These are phyloP conservation scores for Cantharellus anzutake DNA, from an alignment of 768 basidiomycete genomes.

Conservation along the genomic window DNA sequence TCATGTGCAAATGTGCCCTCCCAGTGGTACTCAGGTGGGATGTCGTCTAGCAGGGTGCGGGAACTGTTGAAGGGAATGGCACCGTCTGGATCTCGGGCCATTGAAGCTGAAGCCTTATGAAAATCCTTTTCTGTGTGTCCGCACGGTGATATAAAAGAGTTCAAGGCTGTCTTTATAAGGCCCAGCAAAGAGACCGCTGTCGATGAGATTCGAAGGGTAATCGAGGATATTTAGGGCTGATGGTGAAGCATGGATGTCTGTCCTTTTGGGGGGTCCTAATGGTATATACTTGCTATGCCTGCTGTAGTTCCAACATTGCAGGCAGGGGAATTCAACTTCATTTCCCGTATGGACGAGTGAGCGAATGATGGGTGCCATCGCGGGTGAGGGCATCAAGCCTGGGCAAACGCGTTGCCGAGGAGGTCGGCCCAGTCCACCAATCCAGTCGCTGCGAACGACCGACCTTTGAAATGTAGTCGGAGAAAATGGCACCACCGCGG, in stretches of 20 bases:
- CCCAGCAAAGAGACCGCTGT: not conserved
- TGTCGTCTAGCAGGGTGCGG: not conserved
- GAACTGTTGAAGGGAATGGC: not conserved
- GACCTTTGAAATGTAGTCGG: no score
- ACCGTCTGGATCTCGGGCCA: no score
- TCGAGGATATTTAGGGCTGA: not conserved
- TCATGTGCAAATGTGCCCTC: not conserved
- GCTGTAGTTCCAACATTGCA: not conserved
- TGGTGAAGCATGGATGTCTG: not conserved
- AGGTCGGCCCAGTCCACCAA: no score
- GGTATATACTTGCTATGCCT: not conserved
- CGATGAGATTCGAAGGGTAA: not conserved
- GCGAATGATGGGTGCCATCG: not conserved
- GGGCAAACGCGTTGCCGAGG: no score
- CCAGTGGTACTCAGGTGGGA: not conserved
- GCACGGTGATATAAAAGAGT: not conserved
- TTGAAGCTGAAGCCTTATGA: not conserved
- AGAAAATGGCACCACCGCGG: no score
- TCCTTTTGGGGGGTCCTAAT: not conserved
- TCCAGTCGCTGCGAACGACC: no score
- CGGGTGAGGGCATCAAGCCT: not conserved
- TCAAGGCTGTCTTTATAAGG: not conserved
- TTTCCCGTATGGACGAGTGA: not conserved
- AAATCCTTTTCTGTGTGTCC: not conserved
- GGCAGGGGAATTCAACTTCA: not conserved